Evolutionary conservation across 2,329 filamentous ascomycete species (phyloP).

Genomic region (Elsinoe arachidis): DNA sequence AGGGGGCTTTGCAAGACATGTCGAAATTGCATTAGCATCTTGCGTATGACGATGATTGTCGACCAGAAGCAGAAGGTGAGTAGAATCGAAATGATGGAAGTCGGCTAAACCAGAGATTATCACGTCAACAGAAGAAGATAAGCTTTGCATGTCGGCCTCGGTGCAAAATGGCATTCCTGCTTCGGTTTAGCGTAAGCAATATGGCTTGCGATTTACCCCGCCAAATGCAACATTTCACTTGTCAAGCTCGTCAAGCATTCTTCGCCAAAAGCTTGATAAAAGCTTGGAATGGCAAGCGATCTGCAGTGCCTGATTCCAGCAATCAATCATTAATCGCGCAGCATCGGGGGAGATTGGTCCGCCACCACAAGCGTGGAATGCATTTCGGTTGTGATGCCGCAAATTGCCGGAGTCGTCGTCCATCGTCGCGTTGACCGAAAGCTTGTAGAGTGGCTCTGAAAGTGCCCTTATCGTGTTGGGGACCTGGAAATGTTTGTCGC

Average conservation of each 20-base stretch:
- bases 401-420: too few species aligned
- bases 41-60: not conserved
- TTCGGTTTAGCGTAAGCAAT: not conserved
- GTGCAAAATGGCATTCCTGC: not conserved
- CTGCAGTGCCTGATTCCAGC: not conserved
- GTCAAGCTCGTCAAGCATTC: constrained; percentile 2
- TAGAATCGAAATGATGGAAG: not conserved
- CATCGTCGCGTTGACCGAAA: too few species aligned
- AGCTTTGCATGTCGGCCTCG: not conserved
- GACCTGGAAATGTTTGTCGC: too few species aligned
- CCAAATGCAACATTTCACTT: not conserved
- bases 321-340: too few species aligned
- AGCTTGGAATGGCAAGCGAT: not conserved
- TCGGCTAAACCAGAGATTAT: not conserved
- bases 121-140: not conserved
- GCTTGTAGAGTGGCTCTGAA: too few species aligned
- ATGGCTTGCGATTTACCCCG: not conserved
- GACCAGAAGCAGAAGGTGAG: not conserved
- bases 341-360: too few species aligned
- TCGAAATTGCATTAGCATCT: not conserved
- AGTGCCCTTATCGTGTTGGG: too few species aligned
- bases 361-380: too few species aligned
- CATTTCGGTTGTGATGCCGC: too few species aligned
- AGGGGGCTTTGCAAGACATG: not conserved
- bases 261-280: not conserved